phyloP scores from a whole-genome alignment of 768 basidiomycete species.

The Trametes gibbosa region DNA sequence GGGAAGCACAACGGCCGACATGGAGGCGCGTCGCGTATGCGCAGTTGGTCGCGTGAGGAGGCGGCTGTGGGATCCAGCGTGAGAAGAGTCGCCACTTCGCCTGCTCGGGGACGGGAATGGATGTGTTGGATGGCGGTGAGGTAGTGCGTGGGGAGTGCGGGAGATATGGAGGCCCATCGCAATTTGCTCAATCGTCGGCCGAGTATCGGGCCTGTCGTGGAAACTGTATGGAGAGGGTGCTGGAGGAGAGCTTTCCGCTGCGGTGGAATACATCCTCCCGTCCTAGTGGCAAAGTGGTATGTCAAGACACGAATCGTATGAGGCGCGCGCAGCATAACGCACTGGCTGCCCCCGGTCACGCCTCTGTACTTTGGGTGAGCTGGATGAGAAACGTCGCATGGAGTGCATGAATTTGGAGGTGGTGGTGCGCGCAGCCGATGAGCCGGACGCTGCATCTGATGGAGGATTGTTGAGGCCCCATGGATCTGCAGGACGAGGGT shows the following conservation, averaged over 20 bases:
- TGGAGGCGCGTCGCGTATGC: slow-evolving; percentile 15
- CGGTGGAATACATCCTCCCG: slow-evolving; percentile 27
- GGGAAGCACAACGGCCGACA: slow-evolving; percentile 22
- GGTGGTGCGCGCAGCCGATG: slow-evolving; percentile 12
- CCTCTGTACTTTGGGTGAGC: slow-evolving; percentile 10
- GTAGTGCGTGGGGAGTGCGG: slow-evolving; percentile 68
- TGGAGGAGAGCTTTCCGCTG: slow-evolving; percentile 25
- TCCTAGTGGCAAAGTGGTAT: not conserved
- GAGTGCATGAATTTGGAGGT: slow-evolving; percentile 22
- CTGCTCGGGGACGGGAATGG: not conserved
- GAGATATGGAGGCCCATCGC: slow-evolving; percentile 80
- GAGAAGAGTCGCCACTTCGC: slow-evolving; percentile 3
- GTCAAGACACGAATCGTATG: not conserved
- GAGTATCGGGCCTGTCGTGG: slow-evolving; percentile 36
- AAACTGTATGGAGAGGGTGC: slow-evolving; percentile 31
- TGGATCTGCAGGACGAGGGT: not conserved
- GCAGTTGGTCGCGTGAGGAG: slow-evolving; percentile 12
- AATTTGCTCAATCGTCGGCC: slow-evolving; percentile 72
- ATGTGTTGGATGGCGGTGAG: slow-evolving; percentile 21
- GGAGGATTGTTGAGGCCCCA: not conserved
- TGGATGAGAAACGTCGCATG: slow-evolving; percentile 19
- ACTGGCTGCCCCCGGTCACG: slow-evolving; percentile 18
- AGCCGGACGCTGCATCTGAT: slow-evolving; percentile 2
- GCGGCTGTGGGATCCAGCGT: not conserved
- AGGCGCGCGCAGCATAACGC: not conserved